These are phyloP conservation scores for Cystobasidium tubakii DNA, from an alignment of 768 basidiomycete species.

Conservation along the genomic window DNA sequence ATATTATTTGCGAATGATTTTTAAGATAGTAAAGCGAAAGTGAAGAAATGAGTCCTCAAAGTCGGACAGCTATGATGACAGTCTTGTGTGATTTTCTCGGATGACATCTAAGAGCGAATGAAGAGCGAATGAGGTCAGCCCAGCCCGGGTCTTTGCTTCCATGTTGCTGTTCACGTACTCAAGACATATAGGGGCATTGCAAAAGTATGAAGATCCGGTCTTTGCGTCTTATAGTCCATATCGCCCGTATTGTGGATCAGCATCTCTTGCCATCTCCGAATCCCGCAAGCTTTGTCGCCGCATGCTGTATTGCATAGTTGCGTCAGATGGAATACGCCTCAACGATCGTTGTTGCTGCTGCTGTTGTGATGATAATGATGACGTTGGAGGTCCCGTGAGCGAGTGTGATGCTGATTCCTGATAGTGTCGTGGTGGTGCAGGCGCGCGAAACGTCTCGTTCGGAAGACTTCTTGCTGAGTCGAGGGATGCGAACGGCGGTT, in stretches of 20 bases:
- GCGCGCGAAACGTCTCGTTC: background rate
- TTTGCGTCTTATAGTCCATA: background rate
- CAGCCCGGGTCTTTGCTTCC: too few species aligned
- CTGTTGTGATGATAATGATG: background rate
- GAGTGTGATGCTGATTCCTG: background rate
- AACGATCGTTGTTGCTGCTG: background rate
- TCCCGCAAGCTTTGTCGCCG: conserved; percentile 1
- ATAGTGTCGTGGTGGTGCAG: background rate
- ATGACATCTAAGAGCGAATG: too few species aligned
- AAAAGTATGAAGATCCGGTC: too few species aligned
- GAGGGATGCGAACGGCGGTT: background rate
- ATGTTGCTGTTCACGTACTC: too few species aligned
- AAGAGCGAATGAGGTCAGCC: too few species aligned
- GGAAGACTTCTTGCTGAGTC: background rate
- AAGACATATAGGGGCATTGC: too few species aligned
- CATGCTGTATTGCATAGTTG: background rate
- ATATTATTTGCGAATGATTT: too few species aligned
- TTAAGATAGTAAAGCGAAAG: too few species aligned
- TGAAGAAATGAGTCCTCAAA: too few species aligned
- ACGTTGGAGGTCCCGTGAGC: background rate
- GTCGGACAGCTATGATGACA: too few species aligned
- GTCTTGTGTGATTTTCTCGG: too few species aligned
- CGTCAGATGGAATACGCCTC: background rate
- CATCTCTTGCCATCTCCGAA: conserved; percentile 6
- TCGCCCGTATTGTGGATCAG: background rate